Evolutionary conservation across 805 yeast species (phyloP), one percentile per base, ranked within the genome.

Genomic region (Kuraishia molischiana): DNA sequence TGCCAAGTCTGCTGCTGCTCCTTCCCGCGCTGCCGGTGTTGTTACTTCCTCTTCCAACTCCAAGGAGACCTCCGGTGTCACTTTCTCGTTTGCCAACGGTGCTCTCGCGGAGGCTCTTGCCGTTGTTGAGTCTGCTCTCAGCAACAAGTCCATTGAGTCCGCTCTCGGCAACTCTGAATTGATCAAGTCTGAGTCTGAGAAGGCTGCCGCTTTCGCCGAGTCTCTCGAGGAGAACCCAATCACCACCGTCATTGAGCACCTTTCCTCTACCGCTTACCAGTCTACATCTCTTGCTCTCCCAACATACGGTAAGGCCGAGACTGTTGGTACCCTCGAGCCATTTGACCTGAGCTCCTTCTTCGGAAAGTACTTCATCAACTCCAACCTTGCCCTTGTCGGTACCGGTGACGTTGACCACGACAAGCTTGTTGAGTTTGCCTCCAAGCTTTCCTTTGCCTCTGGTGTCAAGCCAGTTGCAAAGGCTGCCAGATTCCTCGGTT

Each of bases 251-350:
- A 52, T 77, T 49, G 85, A 80, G 64, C 94, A 84, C 63, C 71
- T 84, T 67, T 75, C 78, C 54, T 74, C 89, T 43, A 74, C 89
- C 44, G 95, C 94, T 39, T 84, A 77, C 81, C 95, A 84, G 66
- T 85, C 86, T 54, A 78, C 85, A 53, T 78, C 92, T 22, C 67
- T 84, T 48, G 82, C 81, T 38, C 67, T 84, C 56, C 92, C 95
- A 60, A 68, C 73, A 31, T 67, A 71, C 52, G 95, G 95, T 70
- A 82, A 85, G 46, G 49, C 66, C 28, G 92, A 82, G 44, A 67
- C 85, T 35, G 50, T 84, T 33, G 59, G 66, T 24, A 71, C 69
- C 42, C 66, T 84, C 55, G 77, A 75, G 46, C 44, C 68, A 34
- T 60, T 64, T 52, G 95, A 84, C 61, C 54, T 82, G 42, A 52